Evolutionary conservation across 805 yeast genomes (phyloP).

Genomic region (Novakomyces olei): DNA sequence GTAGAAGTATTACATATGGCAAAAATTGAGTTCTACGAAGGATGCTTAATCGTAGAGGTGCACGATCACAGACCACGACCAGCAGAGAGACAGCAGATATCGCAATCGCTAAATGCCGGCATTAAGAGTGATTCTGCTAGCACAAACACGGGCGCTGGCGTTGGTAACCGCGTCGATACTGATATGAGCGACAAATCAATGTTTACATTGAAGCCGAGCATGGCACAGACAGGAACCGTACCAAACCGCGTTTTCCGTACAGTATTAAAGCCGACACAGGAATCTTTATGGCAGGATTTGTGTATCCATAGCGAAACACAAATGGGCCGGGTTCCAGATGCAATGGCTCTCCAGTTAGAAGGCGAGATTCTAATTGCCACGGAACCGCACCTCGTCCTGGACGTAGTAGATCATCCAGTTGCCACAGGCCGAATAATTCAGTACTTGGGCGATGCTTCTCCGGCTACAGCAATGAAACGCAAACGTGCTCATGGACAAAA

Average conservation of each 20-base stretch:
- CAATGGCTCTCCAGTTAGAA: background rate
- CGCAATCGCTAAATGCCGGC: background rate
- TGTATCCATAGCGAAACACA: background rate
- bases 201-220: too few relatives aligned
- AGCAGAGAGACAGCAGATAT: background rate
- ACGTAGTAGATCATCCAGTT: background rate
- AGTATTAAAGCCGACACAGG: constrained; percentile 2
- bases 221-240: background rate
- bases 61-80: constrained; percentile 1
- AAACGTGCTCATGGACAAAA: background rate
- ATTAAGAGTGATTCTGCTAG: too few relatives aligned
- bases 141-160: too few relatives aligned
- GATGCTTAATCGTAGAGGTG: constrained; percentile 1
- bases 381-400: constrained; percentile 1
- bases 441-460: background rate
- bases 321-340: background rate
- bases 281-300: constrained; percentile 1
- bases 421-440: background rate
- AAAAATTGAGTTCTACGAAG: constrained; percentile 2
- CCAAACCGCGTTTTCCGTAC: background rate
- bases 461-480: background rate
- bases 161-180: too few relatives aligned
- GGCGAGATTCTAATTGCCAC: constrained; percentile 2
- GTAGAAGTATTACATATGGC: constrained; percentile 3
- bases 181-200: too few relatives aligned